Percentiles rank a stretch among this genome's conserved stretches.
Conservation (phyloP, 306 rosid species). For the Pachyrhizus erosus region DNA sequence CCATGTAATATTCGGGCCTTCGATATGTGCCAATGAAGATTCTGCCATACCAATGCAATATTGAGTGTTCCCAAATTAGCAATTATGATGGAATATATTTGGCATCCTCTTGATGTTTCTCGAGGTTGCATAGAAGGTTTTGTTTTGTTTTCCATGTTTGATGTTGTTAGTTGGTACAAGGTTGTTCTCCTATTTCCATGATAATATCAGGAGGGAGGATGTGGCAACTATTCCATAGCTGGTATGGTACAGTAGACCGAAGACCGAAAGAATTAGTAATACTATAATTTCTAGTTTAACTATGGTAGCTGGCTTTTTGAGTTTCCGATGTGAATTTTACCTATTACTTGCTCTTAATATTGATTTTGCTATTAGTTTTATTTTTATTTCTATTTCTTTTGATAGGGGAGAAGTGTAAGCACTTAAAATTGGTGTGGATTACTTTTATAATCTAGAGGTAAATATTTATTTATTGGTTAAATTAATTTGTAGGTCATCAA, state of each 20-base stretch:
- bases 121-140: background rate
- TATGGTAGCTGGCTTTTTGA: background rate
- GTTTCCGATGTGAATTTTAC: background rate
- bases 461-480: background rate
- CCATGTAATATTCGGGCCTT: background rate
- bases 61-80: background rate
- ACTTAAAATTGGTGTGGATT: background rate
- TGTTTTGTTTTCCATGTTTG: background rate
- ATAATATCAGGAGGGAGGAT: background rate
- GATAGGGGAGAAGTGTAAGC: background rate
- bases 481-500: background rate
- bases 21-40: background rate
- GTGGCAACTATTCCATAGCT: background rate
- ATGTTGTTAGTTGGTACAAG: background rate
- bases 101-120: background rate
- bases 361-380: background rate
- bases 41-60: constrained; percentile 1
- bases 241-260: background rate
- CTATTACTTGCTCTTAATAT: background rate
- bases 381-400: background rate
- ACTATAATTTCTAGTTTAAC: no score
- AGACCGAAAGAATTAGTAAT: background rate
- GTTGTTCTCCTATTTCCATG: background rate
- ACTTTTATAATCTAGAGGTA: background rate
- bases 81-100: background rate